Conservation (phyloP, 129 eudicot species). For the Helichrysum umbraculigerum region DNA sequence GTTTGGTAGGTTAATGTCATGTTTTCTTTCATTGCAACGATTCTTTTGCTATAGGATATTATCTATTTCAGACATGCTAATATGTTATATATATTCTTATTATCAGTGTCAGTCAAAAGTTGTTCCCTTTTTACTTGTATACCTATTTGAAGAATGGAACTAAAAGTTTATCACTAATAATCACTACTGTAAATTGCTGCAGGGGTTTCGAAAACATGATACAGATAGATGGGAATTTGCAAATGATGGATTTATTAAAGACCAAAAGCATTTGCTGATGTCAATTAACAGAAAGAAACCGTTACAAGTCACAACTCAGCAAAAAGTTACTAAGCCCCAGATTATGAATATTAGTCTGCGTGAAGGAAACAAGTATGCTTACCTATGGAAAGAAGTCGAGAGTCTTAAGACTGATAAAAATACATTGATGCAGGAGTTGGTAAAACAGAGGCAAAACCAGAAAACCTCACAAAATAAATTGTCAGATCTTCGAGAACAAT, state of each 20-base stretch:
- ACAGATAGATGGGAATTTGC: constrained; percentile 91
- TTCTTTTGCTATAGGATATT: neutral
- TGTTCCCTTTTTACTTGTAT: neutral
- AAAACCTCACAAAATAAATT: constrained; percentile 60
- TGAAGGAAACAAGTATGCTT: constrained; percentile 41
- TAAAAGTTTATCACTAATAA: neutral
- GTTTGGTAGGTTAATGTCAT: too few species aligned
- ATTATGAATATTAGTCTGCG: constrained; percentile 13
- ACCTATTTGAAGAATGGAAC: too few species aligned
- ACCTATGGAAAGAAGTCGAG: constrained; percentile 78
- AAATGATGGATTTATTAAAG: constrained; percentile 72
- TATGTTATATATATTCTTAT: too few species aligned
- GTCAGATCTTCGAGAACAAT: constrained; percentile 56
- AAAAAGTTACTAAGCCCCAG: constrained; percentile 27
- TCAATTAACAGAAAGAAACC: constrained; percentile 63
- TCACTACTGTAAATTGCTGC: neutral
- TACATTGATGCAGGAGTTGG: constrained; percentile 70
- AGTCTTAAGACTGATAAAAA: constrained; percentile 63
- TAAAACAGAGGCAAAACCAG: constrained; percentile 67
- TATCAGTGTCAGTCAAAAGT: too few species aligned
- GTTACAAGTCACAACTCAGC: constrained; percentile 31
- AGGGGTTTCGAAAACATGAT: constrained; percentile 90
- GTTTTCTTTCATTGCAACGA: too few species aligned
- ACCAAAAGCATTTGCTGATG: constrained; percentile 70
- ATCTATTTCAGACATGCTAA: neutral